Evolutionary conservation across 345 rosid species (phyloP).

Genomic region (Salix arbutifolia): DNA sequence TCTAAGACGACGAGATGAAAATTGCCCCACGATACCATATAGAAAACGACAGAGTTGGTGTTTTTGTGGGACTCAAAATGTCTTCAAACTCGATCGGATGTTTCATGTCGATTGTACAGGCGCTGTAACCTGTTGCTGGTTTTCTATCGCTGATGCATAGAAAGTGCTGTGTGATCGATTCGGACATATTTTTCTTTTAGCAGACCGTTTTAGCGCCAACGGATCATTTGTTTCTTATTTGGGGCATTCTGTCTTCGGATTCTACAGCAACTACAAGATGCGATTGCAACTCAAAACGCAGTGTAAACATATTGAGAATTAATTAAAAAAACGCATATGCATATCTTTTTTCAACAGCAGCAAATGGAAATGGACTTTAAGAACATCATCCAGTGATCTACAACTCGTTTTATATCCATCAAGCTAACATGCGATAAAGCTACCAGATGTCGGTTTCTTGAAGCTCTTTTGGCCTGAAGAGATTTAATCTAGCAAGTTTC

Average conservation of each 20-base stretch:
- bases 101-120: neutral
- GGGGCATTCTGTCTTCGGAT: conserved; percentile 11
- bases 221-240: conserved; percentile 1
- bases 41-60: neutral
- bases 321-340: conserved; percentile 8
- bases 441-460: neutral
- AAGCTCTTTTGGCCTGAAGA: conserved; percentile 13
- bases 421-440: neutral
- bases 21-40: neutral
- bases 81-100: neutral
- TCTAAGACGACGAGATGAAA: neutral
- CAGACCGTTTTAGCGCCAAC: neutral
- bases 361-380: conserved; percentile 13
- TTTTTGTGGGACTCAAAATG: neutral
- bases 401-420: conserved; percentile 1
- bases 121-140: neutral
- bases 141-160: neutral
- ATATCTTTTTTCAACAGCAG: conserved; percentile 22
- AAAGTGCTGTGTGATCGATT: neutral
- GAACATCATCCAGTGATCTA: conserved; percentile 1
- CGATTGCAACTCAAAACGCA: conserved; percentile 9
- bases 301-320: conserved; percentile 11
- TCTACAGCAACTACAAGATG: conserved; percentile 15
- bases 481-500: conserved; percentile 30
- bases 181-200: neutral